Conservation (phyloP, 148 eudicot species). For the Pouteria glomerata region DNA sequence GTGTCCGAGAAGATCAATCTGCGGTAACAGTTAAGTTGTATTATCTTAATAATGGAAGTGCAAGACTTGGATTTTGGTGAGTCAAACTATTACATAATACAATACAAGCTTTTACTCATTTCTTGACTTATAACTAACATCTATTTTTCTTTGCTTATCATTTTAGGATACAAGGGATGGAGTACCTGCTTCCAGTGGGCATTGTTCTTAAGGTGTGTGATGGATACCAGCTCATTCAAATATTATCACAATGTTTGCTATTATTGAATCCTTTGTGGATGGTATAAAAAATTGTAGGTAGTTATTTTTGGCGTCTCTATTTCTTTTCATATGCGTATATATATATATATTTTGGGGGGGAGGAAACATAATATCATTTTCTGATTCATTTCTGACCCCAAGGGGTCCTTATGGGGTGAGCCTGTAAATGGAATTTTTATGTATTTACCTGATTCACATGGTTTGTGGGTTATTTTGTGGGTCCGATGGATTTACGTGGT, state of each 20-base stretch:
- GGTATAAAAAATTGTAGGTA: neutral
- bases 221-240: conserved; percentile 2
- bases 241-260: conserved; percentile 12
- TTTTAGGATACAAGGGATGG: conserved; percentile 81
- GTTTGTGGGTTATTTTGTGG: too few species aligned
- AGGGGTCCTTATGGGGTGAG: too few species aligned
- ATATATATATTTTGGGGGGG: too few species aligned
- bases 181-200: conserved; percentile 88
- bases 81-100: conserved; percentile 5
- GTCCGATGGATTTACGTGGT: too few species aligned
- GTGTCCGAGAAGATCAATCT: conserved; percentile 89
- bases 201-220: conserved; percentile 64
- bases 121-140: conserved; percentile 5
- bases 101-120: neutral
- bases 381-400: too few species aligned
- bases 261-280: neutral
- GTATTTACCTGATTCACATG: neutral
- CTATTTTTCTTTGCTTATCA: conserved; percentile 9
- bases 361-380: too few species aligned
- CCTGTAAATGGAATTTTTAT: neutral
- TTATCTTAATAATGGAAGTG: conserved; percentile 92
- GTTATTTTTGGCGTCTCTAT: neutral
- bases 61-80: conserved; percentile 97
- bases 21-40: conserved; percentile 71
- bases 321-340: too few species aligned